These are phyloP conservation scores for Colletotrichum horii DNA, from an alignment of 2,329 filamentous ascomycete genomes.

Conservation along the genomic window DNA sequence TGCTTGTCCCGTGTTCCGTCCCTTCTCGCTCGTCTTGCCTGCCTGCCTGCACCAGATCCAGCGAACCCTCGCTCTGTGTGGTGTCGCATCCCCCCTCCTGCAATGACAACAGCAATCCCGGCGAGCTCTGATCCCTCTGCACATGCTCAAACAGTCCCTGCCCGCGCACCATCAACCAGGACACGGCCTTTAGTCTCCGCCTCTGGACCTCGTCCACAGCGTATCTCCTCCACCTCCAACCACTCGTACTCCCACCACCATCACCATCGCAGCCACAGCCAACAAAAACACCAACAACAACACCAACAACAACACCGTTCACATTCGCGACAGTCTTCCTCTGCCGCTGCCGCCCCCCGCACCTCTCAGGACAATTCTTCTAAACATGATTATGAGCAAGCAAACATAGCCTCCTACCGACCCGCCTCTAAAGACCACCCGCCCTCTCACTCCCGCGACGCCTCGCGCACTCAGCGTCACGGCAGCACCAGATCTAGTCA, in stretches of 20 bases:
- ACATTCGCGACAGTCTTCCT: slow-evolving; percentile 34
- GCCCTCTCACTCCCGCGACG: slow-evolving; percentile 55
- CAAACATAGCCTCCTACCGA: slow-evolving; percentile 67
- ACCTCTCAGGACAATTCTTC: slow-evolving; percentile 48
- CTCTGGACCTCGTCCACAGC: slow-evolving; percentile 14
- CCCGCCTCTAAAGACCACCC: slow-evolving; percentile 69
- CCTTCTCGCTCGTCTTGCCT: not conserved
- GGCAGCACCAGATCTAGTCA: slow-evolving; percentile 53
- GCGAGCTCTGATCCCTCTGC: slow-evolving; percentile 32
- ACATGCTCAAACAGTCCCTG: slow-evolving; percentile 31
- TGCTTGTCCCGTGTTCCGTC: not conserved
- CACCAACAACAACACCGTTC: slow-evolving; percentile 25
- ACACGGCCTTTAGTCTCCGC: slow-evolving; percentile 33
- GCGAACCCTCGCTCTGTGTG: not conserved
- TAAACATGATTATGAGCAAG: slow-evolving; percentile 76
- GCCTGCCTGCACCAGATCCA: not conserved
- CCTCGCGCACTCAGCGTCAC: slow-evolving; percentile 52
- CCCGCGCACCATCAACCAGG: slow-evolving; percentile 41
- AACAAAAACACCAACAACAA: not conserved
- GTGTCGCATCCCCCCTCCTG: slow-evolving; percentile 20
- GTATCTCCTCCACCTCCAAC: slow-evolving; percentile 28
- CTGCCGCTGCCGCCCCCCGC: slow-evolving; percentile 25
- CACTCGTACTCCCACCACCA: slow-evolving; percentile 32
- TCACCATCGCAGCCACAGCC: not conserved
- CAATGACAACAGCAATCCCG: slow-evolving; percentile 39